A percentile compares a stretch with the other conserved stretches of the same genome.
These are phyloP conservation scores for Rhododendron simsii DNA, from an alignment of 148 eudicot species.

Conservation along the genomic window DNA sequence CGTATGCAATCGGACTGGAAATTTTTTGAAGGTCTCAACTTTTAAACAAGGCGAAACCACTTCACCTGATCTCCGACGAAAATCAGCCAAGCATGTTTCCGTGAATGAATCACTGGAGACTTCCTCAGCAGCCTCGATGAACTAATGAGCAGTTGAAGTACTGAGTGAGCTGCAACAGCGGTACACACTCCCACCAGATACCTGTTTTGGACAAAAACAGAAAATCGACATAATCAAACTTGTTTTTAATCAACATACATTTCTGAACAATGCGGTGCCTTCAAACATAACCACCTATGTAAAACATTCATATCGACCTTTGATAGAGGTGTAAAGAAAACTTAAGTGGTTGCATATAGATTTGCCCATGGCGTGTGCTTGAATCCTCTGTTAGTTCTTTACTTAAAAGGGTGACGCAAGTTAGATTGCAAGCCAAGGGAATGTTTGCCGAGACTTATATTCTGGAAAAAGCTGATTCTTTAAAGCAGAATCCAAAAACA, in stretches of 20 bases:
- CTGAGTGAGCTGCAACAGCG: conserved; percentile 63
- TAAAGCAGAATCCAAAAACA: neutral
- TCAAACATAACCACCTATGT: neutral
- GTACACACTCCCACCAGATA: conserved; percentile 77
- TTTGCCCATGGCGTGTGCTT: neutral
- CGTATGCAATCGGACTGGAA: neutral
- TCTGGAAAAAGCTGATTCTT: neutral
- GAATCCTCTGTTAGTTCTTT: too few relatives aligned
- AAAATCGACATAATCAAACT: neutral
- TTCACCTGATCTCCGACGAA: conserved; percentile 88
- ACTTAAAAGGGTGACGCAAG: too few relatives aligned
- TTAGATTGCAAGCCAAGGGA: neutral
- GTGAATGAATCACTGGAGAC: conserved; percentile 52
- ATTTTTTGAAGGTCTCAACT: neutral
- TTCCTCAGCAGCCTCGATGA: conserved; percentile 39
- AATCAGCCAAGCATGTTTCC: conserved; percentile 69
- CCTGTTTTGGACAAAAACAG: conserved; percentile 28
- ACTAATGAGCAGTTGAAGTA: conserved; percentile 63
- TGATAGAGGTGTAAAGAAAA: neutral
- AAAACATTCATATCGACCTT: neutral
- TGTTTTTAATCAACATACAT: neutral
- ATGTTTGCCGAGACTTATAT: neutral
- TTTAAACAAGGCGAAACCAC: neutral
- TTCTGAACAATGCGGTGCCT: neutral
- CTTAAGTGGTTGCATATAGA: neutral